Conservation (phyloP, 2,329 filamentous ascomycete genomes). For the Colletotrichum lentis region DNA sequence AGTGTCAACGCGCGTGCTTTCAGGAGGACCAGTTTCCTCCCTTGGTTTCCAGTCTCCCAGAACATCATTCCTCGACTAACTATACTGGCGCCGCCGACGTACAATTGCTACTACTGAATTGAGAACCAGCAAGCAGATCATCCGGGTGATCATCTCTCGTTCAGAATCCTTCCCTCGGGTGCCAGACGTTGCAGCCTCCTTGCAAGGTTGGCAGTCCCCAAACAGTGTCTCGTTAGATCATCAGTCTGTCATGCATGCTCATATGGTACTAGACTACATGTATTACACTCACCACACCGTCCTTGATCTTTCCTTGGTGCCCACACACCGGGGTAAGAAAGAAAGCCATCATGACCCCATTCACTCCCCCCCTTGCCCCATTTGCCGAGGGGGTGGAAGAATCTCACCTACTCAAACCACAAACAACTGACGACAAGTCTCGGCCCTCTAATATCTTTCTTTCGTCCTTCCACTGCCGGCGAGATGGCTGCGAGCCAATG, state of each 20-base stretch:
- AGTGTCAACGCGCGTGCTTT: slow-evolving; percentile 10
- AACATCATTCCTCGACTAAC: slow-evolving; percentile 16
- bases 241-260: slow-evolving; percentile 11
- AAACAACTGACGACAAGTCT: slow-evolving; percentile 2
- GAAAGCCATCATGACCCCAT: slow-evolving; percentile 2
- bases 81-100: neutral
- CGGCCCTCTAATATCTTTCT: slow-evolving; percentile 4
- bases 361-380: slow-evolving; percentile 17
- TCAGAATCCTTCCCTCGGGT: slow-evolving; percentile 10
- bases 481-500: slow-evolving; percentile 28
- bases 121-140: neutral
- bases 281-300: neutral
- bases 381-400: slow-evolving; percentile 27
- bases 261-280: neutral
- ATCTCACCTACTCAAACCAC: slow-evolving; percentile 8
- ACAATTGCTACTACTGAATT: neutral
- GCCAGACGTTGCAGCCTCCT: slow-evolving; percentile 19
- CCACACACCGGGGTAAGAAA: slow-evolving; percentile 14
- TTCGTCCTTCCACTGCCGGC: slow-evolving; percentile 22
- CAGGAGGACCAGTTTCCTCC: slow-evolving; percentile 16
- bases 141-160: neutral
- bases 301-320: neutral
- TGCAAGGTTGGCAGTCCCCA: neutral
- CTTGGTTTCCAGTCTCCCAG: neutral
- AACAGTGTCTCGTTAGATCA: slow-evolving; percentile 26